phyloP scores from a whole-genome alignment of 78 protist genomes.

The Dictyostelium purpureum region DNA sequence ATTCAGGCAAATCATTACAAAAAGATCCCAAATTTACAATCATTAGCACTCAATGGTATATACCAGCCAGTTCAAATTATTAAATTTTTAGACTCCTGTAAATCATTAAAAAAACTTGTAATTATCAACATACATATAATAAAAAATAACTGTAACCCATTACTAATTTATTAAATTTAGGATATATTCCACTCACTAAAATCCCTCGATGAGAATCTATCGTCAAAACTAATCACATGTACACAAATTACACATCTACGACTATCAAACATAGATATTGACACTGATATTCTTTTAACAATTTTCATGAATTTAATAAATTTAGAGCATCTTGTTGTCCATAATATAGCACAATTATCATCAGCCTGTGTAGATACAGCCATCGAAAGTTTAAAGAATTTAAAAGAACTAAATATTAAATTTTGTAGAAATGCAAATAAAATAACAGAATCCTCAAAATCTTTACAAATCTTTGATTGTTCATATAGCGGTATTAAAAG shows the following conservation, averaged over 20 bases:
- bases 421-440: conserved; percentile 27
- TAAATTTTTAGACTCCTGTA: conserved; percentile 8
- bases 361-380: neutral
- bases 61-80: neutral
- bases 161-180: neutral
- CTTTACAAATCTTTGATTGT: neutral
- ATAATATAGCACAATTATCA: neutral
- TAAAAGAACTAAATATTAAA: neutral
- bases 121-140: neutral
- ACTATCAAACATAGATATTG: neutral
- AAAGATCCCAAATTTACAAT: conserved; percentile 9
- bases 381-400: neutral
- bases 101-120: neutral
- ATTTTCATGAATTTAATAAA: neutral
- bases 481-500: conserved; percentile 1
- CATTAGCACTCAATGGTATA: conserved; percentile 10
- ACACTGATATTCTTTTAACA: neutral
- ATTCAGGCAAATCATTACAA: neutral
- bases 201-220: neutral
- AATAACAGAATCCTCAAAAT: neutral
- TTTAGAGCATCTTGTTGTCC: neutral
- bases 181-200: neutral
- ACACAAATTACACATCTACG: neutral
- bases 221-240: neutral
- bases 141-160: neutral